Evolutionary conservation across 768 basidiomycete genomes (phyloP), one percentile per base, ranked within the genome.

Genomic region (Hygrophoropsis aurantiaca): DNA sequence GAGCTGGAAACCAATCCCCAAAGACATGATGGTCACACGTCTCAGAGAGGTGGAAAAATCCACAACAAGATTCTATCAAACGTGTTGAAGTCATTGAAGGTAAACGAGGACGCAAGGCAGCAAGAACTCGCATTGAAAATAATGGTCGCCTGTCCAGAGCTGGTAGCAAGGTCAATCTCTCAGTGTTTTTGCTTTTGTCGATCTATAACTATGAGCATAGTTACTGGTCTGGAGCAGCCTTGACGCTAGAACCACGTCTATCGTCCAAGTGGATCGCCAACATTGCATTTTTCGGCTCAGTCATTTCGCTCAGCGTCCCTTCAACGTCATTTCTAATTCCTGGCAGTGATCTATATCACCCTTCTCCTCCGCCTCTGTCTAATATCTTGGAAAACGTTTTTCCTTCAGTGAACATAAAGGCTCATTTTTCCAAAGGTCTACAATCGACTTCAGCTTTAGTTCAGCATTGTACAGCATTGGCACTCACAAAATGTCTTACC

Each of bases 211-310:
- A 43, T 50, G 42, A 66, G 8, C 24, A n/a, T 27, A 90, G 87
- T 13, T 92, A 85, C 57, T 91, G 89, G 87, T 61, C 82, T 11
- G 74, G 74, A 2, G 81, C 79, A 4, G 75, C 77, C 2, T 67
- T 91, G 26, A 87, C 89, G 0, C 74, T 94, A 4, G 92, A 95
- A 56, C 91, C 93, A 0, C 82, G 92, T 3, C 77, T 94, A 5
- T 89, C 90, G 0, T 88, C 88, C 0, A 87, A 85, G 59, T 98
- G 95, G 94, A 84, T 97, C 25, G 81, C 87, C 0, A 95, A 93
- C 48, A 84, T 97, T 53, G 74, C 90, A 4, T 87, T 94, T 59
- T 81, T 90, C 33, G 90, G 86, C 2, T 74, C 75, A 7, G 77
- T 97, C 44, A 75, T 97, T 42, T 85, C 88, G 1, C 76, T 93